These are phyloP conservation scores for Sphaerulina musiva DNA, from an alignment of 2,329 filamentous ascomycete species.

Conservation along the genomic window DNA sequence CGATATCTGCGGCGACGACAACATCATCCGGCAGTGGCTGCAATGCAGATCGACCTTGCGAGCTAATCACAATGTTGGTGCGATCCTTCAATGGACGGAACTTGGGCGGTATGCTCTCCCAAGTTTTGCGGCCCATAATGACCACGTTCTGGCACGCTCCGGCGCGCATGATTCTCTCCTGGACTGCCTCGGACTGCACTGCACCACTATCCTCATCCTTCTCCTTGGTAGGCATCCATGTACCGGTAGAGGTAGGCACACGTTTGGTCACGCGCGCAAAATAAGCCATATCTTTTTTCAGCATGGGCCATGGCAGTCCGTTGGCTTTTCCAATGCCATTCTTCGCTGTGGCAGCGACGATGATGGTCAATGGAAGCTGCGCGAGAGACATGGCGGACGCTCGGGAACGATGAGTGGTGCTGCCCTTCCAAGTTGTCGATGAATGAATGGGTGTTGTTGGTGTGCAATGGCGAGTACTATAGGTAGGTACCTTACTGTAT, in stretches of 20 bases:
- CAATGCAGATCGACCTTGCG: constrained; percentile 31
- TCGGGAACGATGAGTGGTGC: constrained; percentile 11
- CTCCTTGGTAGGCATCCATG: too few species aligned
- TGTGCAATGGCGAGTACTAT: not conserved
- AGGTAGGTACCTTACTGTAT: not conserved
- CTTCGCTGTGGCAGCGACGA: constrained; percentile 81
- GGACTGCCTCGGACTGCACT: constrained; percentile 23
- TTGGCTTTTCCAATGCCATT: constrained; percentile 82
- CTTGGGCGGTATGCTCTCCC: constrained; percentile 74
- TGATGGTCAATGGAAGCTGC: constrained; percentile 60
- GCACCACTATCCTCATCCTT: constrained; percentile 36
- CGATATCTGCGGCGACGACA: constrained; percentile 44
- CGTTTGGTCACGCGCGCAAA: constrained; percentile 85
- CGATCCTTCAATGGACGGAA: constrained; percentile 75
- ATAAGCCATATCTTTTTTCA: constrained; percentile 89
- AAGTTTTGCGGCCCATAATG: constrained; percentile 97
- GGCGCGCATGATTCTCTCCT: constrained; percentile 16
- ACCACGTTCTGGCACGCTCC: constrained; percentile 53
- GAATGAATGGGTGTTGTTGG: not conserved
- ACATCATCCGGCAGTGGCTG: constrained; percentile 39
- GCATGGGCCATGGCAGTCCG: constrained; percentile 77
- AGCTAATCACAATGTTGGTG: constrained; percentile 74
- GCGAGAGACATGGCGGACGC: constrained; percentile 27
- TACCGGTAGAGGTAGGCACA: constrained; percentile 40
- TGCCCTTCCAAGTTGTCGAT: not conserved